These are phyloP conservation scores for Backusella mclennaniae DNA, from an alignment of 192 early-diverging fungal genomes.

Conservation along the genomic window DNA sequence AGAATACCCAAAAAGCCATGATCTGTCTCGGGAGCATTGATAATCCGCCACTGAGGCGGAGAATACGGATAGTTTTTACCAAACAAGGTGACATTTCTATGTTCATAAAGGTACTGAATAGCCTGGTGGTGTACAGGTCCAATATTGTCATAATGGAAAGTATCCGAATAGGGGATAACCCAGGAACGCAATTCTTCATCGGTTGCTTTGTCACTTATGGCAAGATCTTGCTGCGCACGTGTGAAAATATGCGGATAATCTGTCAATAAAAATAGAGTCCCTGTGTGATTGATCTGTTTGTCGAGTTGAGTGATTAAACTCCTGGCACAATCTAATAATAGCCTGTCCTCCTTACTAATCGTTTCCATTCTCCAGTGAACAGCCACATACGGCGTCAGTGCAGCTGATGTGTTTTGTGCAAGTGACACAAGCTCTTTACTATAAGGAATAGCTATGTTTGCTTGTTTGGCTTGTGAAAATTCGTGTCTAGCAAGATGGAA, in stretches of 20 bases:
- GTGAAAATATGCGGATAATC: slow-evolving; percentile 35
- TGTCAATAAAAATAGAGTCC: slow-evolving; percentile 29
- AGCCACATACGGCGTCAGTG: slow-evolving; percentile 22
- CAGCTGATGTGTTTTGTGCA: slow-evolving; percentile 9
- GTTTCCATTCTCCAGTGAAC: slow-evolving; percentile 40
- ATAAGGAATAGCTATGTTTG: slow-evolving; percentile 19
- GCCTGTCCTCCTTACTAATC: background rate
- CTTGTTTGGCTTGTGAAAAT: slow-evolving; percentile 30
- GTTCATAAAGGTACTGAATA: slow-evolving; percentile 33
- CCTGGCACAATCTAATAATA: slow-evolving; percentile 27
- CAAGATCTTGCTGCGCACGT: background rate
- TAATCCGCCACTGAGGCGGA: slow-evolving; percentile 24
- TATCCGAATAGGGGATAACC: slow-evolving; percentile 21
- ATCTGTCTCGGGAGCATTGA: slow-evolving; percentile 9
- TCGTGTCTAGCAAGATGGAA: slow-evolving; percentile 12
- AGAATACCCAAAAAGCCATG: slow-evolving; percentile 27
- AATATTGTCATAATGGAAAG: slow-evolving; percentile 11
- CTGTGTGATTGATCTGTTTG: background rate
- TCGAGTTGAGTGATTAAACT: slow-evolving; percentile 12
- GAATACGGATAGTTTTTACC: background rate
- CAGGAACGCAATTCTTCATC: slow-evolving; percentile 7
- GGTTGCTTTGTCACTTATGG: background rate
- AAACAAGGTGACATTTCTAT: slow-evolving; percentile 31
- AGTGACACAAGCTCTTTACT: slow-evolving; percentile 13
- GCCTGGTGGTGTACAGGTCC: slow-evolving; percentile 27